phyloP scores from a whole-genome alignment of 1,284 basidiomycete species.

The Paramarasmius palmivorus region DNA sequence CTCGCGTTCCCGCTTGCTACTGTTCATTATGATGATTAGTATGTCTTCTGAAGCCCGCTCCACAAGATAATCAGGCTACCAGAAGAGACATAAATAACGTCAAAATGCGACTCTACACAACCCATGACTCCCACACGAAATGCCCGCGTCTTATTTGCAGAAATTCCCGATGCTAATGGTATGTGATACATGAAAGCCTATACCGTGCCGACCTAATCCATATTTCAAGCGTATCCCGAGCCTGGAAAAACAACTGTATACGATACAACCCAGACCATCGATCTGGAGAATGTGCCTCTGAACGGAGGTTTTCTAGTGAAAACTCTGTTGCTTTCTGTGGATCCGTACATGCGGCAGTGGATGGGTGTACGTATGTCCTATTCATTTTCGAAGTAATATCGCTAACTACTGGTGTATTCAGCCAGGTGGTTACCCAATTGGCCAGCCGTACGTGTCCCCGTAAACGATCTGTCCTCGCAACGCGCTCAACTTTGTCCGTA shows the following conservation, averaged over 20 bases:
- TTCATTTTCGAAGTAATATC: neutral
- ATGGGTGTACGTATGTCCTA: constrained; percentile 33
- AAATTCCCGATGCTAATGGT: constrained; percentile 6
- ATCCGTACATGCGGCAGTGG: constrained; percentile 47
- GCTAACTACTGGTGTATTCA: neutral
- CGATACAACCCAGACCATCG: constrained; percentile 34
- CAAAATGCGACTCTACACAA: too few relatives aligned
- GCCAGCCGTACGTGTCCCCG: constrained; percentile 36
- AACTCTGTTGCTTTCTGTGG: constrained; percentile 37
- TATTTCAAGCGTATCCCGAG: constrained; percentile 25
- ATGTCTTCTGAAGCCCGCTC: too few relatives aligned
- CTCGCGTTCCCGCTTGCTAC: too few relatives aligned
- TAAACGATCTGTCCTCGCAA: too few relatives aligned
- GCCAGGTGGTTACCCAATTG: constrained; percentile 32
- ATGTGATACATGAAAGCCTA: neutral
- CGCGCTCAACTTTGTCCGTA: constrained; percentile 12
- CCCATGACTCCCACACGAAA: constrained; percentile 7
- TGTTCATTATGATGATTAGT: too few relatives aligned
- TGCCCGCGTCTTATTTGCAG: constrained; percentile 8
- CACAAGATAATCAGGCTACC: too few relatives aligned
- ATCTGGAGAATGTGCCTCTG: constrained; percentile 36
- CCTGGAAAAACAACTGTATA: constrained; percentile 29
- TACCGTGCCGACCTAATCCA: too few relatives aligned
- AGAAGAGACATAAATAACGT: too few relatives aligned
- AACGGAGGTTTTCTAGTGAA: constrained; percentile 42